Base-by-base conservation (phyloP, 192 early-diverging fungal species). In the Phycomyces nitens region DNA sequence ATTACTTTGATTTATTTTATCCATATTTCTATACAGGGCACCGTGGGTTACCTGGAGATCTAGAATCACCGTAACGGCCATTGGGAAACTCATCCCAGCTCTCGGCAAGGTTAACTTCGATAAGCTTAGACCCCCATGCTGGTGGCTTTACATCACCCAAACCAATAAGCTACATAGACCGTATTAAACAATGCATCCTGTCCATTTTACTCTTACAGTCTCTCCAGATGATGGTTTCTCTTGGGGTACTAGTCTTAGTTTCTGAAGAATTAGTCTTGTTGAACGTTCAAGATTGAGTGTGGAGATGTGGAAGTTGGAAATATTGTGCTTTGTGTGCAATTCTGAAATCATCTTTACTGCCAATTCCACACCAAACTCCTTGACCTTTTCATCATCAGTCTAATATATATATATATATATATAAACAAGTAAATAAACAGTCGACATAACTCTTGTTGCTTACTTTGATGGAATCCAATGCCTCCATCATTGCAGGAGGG, bases 51-150 rank as follows among this genome's bases (percentile, higher is more conserved):
- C 70, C 73, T 2, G 89, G 91, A n/a, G 92, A 94, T 14, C 89
- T 71, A 38, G 92, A 80, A 69, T 93, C 89, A 58, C 92, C 92
- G 85, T 87, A 94, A 12, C 92, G 83, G 20, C 92, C 92, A 67
- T 94, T 94, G n/a, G 91, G 92, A 68, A 92, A 94, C 51, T 94
- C 89, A 81, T 94, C 91, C 92, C 92, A 94, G 0, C 68, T 71
- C 60, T 90, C 89, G 20, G 91, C 88, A n/a, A 83, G 79, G 50
- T 81, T 16, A 7, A 53, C 57, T 60, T 62, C 64, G 20, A 42
- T 11, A 47, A 34, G 53, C 43, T 60, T 55, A 24, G 51, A 44
- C n/a, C 58, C 20, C 24, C 43, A 53, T 40, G 65, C 40, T 38
- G 56, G 20, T 26, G 53, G 1, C 68, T 93, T 93, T 62, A 80